A percentile compares a stretch with the other conserved stretches of the same genome.
phyloP scores from a whole-genome alignment of 2,329 filamentous ascomycete species.

The Apiospora saccharicola region DNA sequence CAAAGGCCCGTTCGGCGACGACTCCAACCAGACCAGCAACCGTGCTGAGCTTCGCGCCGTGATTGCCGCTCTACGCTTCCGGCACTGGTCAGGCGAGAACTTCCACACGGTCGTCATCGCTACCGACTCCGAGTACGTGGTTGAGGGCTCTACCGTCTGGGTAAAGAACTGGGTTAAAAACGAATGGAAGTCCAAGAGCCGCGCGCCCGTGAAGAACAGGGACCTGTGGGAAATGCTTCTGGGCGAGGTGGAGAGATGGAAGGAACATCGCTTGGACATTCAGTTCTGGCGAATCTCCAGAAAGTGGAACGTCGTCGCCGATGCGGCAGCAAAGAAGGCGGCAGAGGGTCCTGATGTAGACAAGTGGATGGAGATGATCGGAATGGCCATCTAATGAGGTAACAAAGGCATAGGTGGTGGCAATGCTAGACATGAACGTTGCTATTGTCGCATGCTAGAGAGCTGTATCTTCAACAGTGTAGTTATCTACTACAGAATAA shows the following conservation, averaged over 20 bases:
- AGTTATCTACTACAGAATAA: too few species aligned
- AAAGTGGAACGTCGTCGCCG: slow-evolving; percentile 51
- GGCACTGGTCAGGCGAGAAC: slow-evolving; percentile 52
- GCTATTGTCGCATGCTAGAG: neutral
- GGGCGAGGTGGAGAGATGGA: slow-evolving; percentile 45
- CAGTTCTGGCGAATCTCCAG: slow-evolving; percentile 57
- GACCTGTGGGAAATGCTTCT: slow-evolving; percentile 61
- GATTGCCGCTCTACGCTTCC: slow-evolving; percentile 55
- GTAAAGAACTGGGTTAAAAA: slow-evolving; percentile 51
- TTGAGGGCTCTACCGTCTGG: slow-evolving; percentile 53
- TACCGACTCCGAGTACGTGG: slow-evolving; percentile 61
- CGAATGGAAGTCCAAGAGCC: slow-evolving; percentile 50
- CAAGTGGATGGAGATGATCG: neutral
- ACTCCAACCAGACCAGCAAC: slow-evolving; percentile 53
- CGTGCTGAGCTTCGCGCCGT: slow-evolving; percentile 64
- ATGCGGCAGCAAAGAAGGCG: slow-evolving; percentile 42
- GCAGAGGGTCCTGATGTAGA: slow-evolving; percentile 17
- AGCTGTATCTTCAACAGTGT: neutral
- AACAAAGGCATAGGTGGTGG: neutral
- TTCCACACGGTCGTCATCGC: slow-evolving; percentile 55
- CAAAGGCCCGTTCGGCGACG: slow-evolving; percentile 49
- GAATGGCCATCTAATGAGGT: neutral
- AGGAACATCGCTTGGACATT: slow-evolving; percentile 44
- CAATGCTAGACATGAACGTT: neutral
- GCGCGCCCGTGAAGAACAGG: slow-evolving; percentile 52